These are phyloP conservation scores for Trichophyton benhamiae DNA, from an alignment of 2,329 filamentous ascomycete species.

Conservation along the genomic window DNA sequence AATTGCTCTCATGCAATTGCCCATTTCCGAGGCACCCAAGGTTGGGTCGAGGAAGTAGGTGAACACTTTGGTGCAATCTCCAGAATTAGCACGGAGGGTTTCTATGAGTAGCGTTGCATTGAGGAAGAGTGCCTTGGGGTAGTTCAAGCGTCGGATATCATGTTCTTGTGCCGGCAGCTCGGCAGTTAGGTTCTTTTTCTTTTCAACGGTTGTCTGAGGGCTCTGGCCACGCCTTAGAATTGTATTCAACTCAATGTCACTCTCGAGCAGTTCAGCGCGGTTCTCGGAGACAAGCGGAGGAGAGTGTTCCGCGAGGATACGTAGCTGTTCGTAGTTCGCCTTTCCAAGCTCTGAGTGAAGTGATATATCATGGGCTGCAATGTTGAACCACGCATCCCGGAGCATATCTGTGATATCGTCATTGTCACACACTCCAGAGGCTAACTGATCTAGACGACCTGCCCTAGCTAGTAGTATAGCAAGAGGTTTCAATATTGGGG, in stretches of 20 bases:
- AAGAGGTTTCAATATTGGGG: constrained; percentile 75
- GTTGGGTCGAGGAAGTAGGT: constrained; percentile 93
- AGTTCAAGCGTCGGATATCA: constrained; percentile 71
- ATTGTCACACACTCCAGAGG: constrained; percentile 24
- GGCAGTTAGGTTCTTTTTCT: constrained; percentile 64
- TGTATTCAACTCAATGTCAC: constrained; percentile 92
- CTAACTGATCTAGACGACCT: constrained; percentile 16
- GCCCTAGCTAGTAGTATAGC: constrained; percentile 60
- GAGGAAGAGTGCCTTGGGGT: constrained; percentile 82
- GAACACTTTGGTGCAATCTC: constrained; percentile 79
- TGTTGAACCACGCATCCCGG: constrained; percentile 96
- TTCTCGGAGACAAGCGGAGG: constrained; percentile 79
- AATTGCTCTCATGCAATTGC: constrained; percentile 51
- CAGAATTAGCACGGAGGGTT: constrained; percentile 69
- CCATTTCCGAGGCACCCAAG: constrained; percentile 49
- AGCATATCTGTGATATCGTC: constrained; percentile 63
- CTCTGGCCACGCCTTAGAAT: constrained; percentile 78
- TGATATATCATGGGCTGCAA: constrained; percentile 84
- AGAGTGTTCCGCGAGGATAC: constrained; percentile 74
- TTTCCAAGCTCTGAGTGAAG: constrained; percentile 60
- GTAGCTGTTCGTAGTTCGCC: constrained; percentile 62
- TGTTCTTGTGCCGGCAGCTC: constrained; percentile 63
- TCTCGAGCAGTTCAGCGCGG: constrained; percentile 79
- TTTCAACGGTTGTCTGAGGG: constrained; percentile 56
- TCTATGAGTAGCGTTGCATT: constrained; percentile 85